Base-by-base conservation (phyloP, 148 eudicot genomes). In the Agrostemma githago region DNA sequence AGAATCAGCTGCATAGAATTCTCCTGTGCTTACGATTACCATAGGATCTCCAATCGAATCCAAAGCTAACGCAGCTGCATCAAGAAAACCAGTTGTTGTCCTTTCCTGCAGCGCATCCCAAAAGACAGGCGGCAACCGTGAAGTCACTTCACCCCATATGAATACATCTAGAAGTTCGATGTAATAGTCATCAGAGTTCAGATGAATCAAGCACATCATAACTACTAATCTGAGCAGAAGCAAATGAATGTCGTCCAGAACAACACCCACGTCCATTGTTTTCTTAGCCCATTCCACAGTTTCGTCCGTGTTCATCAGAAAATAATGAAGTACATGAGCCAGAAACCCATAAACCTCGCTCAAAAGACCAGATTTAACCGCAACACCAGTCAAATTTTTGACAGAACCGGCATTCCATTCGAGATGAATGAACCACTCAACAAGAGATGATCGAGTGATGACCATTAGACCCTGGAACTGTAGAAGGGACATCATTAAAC, bases 341-440 rank as follows among this genome's bases (percentile, higher is more conserved):
- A 77, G 21, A 63, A 81, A 66, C 6, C 2, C 12, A 46, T 58
- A 77, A 56, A 75, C 64, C 9, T 73, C 71, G 38, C 11, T 21
- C 75, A 68, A 61, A 54, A 73, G 53, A 8, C 6, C 44, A 26
- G 60, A 21, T 72, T 14, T 14, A 51, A 3, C 39, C 34, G 40
- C 34, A 17, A 0, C 19, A 48, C 66, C n/a, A 2, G 54, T 46
- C 11, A 43, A 17, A 68, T 76, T 41, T 69, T 21, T 60, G 70
- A 53, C 0, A 21, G 3, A n/a, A 2, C 14, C 66, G 2, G 68
- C 39, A 19, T 77, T 70, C 75, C 78, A 71, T 20, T 77, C 68
- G 59, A 41, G 72, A 78, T 81, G 78, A 14, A 71, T 61, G 17
- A 74, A 64, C 76, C 81, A 74, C 66, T 82, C 84, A 21, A 82